Percentiles rank a stretch among this genome's conserved stretches.
These are phyloP conservation scores for Coemansia sp. DNA, from an alignment of 192 early-diverging fungal genomes.

Conservation along the genomic window DNA sequence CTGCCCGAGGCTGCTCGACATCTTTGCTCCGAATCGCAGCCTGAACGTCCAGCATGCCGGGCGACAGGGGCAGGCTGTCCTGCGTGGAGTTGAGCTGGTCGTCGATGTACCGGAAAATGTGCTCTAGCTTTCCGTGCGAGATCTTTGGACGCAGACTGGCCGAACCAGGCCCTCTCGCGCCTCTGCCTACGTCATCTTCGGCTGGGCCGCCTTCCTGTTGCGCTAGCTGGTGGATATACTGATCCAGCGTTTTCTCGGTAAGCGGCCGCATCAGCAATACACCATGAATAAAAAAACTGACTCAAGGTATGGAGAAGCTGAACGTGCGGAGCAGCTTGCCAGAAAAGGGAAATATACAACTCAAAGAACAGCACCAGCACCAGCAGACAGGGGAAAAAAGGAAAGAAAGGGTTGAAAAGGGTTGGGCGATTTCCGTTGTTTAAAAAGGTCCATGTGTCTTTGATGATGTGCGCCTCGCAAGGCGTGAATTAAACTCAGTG, in stretches of 20 bases:
- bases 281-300: not conserved
- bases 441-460: too few relatives aligned
- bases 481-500: too few relatives aligned
- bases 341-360: not conserved
- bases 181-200: conserved; percentile 1
- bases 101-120: conserved; percentile 27
- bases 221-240: conserved; percentile 10
- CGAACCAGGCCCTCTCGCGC: not conserved
- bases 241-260: conserved; percentile 24
- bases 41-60: conserved; percentile 1
- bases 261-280: conserved; percentile 14
- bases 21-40: not conserved
- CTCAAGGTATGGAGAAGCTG: not conserved
- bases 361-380: not conserved
- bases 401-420: not conserved
- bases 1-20: not conserved
- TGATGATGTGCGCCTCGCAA: too few relatives aligned
- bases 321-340: too few relatives aligned
- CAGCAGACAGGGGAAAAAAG: not conserved
- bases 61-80: conserved; percentile 17
- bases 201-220: conserved; percentile 1
- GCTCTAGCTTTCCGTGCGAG: conserved; percentile 27
- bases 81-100: conserved; percentile 27
- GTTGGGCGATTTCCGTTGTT: not conserved
- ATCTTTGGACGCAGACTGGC: conserved; percentile 8